A percentile compares a stretch with the other conserved stretches of the same genome.
Conservation (phyloP, 1,284 basidiomycete species). For the Ceratobasidium sp. region DNA sequence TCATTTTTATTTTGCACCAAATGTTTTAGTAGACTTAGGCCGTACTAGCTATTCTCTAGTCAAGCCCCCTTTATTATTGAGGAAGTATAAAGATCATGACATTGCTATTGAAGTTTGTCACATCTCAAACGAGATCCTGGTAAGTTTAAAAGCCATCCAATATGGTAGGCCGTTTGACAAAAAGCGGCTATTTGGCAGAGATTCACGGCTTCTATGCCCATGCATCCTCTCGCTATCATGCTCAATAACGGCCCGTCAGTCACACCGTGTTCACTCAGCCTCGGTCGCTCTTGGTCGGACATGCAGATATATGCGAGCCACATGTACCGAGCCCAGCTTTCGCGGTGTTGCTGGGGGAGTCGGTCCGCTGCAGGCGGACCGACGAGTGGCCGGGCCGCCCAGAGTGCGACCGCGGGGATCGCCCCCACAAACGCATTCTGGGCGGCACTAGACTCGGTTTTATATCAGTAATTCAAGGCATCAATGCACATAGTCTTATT, state of each 20-base stretch:
- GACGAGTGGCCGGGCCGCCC: no score
- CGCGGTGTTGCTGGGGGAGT: no score
- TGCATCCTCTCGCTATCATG: slow-evolving; percentile 45
- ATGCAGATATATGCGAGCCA: no score
- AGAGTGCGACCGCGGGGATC: no score
- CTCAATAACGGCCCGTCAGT: slow-evolving; percentile 47
- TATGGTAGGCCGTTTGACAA: neutral
- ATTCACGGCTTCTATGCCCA: slow-evolving; percentile 44
- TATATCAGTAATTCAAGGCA: no score
- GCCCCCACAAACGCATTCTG: no score
- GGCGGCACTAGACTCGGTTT: no score
- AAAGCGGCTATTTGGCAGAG: slow-evolving; percentile 38
- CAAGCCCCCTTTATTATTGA: slow-evolving; percentile 49
- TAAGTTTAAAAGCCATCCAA: neutral
- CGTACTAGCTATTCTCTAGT: slow-evolving; percentile 47
- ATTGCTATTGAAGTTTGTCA: slow-evolving; percentile 48
- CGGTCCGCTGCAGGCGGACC: no score
- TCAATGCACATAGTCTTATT: no score
- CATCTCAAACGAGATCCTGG: slow-evolving; percentile 39
- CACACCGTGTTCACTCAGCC: slow-evolving; percentile 45
- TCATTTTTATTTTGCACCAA: slow-evolving; percentile 19
- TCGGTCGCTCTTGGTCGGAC: no score
- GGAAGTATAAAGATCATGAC: slow-evolving; percentile 46
- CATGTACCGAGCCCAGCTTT: no score
- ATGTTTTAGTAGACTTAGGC: no score